Evolutionary conservation across 441 rosid species (phyloP), one percentile per base, ranked within the genome.

Genomic region (Rhodomyrtus psidioides): DNA sequence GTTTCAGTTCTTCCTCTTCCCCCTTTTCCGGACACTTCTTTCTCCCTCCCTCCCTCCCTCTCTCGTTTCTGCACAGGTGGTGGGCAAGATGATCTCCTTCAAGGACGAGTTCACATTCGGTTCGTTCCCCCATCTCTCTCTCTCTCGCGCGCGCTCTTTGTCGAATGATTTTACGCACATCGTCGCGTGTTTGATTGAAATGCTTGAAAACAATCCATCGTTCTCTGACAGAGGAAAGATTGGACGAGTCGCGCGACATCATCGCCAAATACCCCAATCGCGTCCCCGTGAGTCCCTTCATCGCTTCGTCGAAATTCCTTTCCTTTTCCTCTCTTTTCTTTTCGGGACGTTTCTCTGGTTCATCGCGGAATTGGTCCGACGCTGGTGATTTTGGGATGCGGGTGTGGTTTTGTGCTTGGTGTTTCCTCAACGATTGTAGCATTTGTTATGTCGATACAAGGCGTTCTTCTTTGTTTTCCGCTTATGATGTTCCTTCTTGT

Each of bases 21-120:
- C 4, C 34, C 34, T 14, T 57, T 42, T 19, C 70, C 83, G 27
- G 54, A 24, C 53, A 10, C 53, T 44, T 42, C 62, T 86, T 49
- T 24, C 26, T 81, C 74, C 75, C 58, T 30, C 81, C 55, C 34
- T 62, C 46, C n/a, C n/a, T 84, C 81, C 17, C 75, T 65, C 19
- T 62, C 28, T 51, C 30, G 70, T 81, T 87, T 65, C 82, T 46
- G 84, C 42, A 34, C 88, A 13, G 34, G 56, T 17, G 82, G 90
- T 89, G 89, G 91, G 91, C 83, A 91, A 90, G 88, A 82, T 86
- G 62, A 81, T 55, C n/a, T 89, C 95, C 53, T 95, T 95, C 93
- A 94, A 94, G 91, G 93, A 93, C 23, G 95, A 95, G 58, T 93
- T 92, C 87, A 84, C 96, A 16, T 92, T 95, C 82, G 97, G 98